Conservation (phyloP, 2,329 filamentous ascomycete species). For the Colletotrichum tropicale region DNA sequence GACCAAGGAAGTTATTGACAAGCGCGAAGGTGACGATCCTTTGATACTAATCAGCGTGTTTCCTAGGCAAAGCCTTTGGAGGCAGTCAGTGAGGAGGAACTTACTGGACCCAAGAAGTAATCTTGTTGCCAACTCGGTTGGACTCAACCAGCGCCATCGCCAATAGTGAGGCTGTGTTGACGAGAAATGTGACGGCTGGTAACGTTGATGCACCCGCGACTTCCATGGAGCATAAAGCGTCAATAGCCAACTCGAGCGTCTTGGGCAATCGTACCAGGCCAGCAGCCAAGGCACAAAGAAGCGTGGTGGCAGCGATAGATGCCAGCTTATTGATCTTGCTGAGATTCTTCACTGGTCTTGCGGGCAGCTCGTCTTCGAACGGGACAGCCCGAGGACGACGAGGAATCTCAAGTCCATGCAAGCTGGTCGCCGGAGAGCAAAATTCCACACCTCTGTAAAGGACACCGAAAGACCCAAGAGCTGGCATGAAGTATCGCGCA, state of each 20-base stretch:
- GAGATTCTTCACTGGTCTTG: background rate
- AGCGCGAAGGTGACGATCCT: background rate
- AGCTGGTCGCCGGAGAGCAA: background rate
- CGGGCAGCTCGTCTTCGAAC: background rate
- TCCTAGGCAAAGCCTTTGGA: rapidly evolving
- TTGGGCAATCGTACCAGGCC: background rate
- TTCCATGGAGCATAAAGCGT: rapidly evolving
- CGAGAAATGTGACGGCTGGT: background rate
- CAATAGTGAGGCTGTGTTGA: background rate
- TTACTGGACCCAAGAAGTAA: background rate
- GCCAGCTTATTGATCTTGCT: background rate
- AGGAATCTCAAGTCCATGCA: background rate
- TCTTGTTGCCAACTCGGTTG: background rate
- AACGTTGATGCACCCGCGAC: background rate
- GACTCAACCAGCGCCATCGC: background rate
- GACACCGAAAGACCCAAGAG: background rate
- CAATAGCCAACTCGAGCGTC: background rate
- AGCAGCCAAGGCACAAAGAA: background rate
- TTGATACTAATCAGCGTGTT: background rate
- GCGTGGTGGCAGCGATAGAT: background rate
- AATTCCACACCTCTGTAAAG: background rate
- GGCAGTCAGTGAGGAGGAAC: rapidly evolving
- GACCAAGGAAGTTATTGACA: background rate
- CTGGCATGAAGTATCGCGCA: background rate
- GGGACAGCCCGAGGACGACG: background rate